A percentile compares a stretch with the other conserved stretches of the same genome.
Evolutionary conservation across 148 eudicot species (phyloP).

Genomic region (Chenopodium formosanum): DNA sequence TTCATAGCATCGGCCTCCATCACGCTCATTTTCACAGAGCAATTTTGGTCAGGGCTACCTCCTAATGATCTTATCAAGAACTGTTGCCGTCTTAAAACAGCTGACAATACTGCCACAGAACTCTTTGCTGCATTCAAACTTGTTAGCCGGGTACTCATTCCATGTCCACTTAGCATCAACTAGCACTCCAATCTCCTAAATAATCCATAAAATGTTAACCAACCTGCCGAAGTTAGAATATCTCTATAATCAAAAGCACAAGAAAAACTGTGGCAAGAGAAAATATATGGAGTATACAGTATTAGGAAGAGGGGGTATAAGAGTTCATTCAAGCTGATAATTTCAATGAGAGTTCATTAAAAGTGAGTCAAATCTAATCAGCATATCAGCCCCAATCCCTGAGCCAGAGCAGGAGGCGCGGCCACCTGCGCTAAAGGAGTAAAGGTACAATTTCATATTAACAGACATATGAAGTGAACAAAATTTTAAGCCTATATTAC

Average conservation of each 20-base stretch:
- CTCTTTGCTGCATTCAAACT: slow-evolving; percentile 25
- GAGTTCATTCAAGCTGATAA: too few relatives aligned
- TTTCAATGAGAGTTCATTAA: too few relatives aligned
- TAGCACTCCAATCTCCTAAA: slow-evolving; percentile 13
- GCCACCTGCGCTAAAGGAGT: too few relatives aligned
- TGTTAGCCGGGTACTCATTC: slow-evolving; percentile 34
- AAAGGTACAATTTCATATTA: too few relatives aligned
- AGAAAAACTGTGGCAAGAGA: background rate
- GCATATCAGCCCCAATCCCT: too few relatives aligned
- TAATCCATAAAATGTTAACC: background rate
- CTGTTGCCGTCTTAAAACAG: slow-evolving; percentile 57
- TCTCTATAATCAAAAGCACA: background rate
- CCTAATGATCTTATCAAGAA: slow-evolving; percentile 62
- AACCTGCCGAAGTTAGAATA: background rate
- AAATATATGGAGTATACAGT: background rate
- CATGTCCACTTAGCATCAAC: slow-evolving; percentile 40
- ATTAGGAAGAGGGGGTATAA: background rate
- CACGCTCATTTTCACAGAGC: slow-evolving; percentile 32
- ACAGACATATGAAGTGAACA: too few relatives aligned
- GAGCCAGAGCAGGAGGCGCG: too few relatives aligned
- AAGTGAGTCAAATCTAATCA: too few relatives aligned
- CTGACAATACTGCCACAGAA: slow-evolving; percentile 37
- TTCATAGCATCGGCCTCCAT: slow-evolving; percentile 61
- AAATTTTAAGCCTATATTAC: too few relatives aligned
- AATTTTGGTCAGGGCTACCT: slow-evolving; percentile 29